phyloP scores from a whole-genome alignment of 768 basidiomycete genomes.

The Vararia minispora region DNA sequence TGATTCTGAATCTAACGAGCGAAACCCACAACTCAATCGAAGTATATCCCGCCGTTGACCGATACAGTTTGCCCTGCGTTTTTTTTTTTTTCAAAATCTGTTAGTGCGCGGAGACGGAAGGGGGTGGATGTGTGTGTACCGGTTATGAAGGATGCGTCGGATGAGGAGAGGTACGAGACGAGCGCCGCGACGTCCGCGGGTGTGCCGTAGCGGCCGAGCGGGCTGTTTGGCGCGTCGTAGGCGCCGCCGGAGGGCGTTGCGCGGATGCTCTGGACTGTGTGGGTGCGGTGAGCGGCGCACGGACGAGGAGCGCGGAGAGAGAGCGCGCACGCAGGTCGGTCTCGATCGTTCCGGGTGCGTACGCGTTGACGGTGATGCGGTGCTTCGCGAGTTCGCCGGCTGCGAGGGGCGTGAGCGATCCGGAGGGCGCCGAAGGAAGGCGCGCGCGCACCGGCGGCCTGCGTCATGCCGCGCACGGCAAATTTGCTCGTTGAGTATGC shows the following conservation, averaged over 20 bases:
- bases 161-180: conserved; percentile 23
- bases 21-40: too few relatives aligned
- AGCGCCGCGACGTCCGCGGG: conserved; percentile 19
- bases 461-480: conserved; percentile 17
- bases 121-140: too few relatives aligned
- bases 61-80: too few relatives aligned
- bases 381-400: conserved; percentile 15
- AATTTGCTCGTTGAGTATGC: conserved; percentile 18
- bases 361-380: conserved; percentile 19
- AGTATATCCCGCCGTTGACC: too few relatives aligned
- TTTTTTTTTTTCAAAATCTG: too few relatives aligned
- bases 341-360: conserved; percentile 18
- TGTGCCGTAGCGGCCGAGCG: conserved; percentile 14
- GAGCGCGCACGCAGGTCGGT: conserved; percentile 14
- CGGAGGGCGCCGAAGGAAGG: not conserved
- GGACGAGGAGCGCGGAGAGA: too few relatives aligned
- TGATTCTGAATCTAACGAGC: too few relatives aligned
- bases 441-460: conserved; percentile 9
- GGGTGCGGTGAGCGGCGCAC: too few relatives aligned
- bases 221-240: too few relatives aligned
- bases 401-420: not conserved
- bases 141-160: conserved; percentile 21
- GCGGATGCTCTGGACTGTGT: not conserved
- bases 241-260: conserved; percentile 7
- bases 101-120: too few relatives aligned